Evolutionary conservation across 352 stramenopile genomes (phyloP), one percentile per base, ranked within the genome.

Genomic region (Phytophthora fragariae): DNA sequence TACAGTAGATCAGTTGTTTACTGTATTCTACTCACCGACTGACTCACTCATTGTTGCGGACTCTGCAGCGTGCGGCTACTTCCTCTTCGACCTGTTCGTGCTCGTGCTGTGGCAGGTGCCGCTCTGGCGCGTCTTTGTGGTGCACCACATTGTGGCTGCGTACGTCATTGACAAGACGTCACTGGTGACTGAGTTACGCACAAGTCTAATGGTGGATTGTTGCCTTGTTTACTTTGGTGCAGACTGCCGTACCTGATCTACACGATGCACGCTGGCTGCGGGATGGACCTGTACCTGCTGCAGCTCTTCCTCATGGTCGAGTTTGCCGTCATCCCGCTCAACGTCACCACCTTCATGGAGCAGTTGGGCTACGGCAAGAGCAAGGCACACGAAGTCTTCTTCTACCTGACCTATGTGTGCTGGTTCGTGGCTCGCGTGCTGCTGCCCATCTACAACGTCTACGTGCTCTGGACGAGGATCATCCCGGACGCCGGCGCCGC

Each of bases 231-330:
- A 21, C 19, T 19, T 15, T 19, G 44, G 44, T 68, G 9, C 62
- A 96, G 89, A 21, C 71, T 92, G 64, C 89, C 89, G 31, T 96
- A 94, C 68, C 33, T 93, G 58, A 92, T 96, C 81, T 94, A 86
- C 74, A 95, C 91, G 33, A 91, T 94, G 76, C 78, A 91, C 71
- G 33, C 84, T 0, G 86, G 85, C 54, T 96, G 89, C 61, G 79
- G 73, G 15, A 87, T 93, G 74, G 86, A 94, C 62, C 68, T 92
- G 66, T 96, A 93, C 70, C 70, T 94, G 62, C 75, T 96, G 56
- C 89, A 85, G 70, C 76, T 94, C 41, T 96, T 94, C 58, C 69
- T 96, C 65, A 82, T 96, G 57, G 89, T 96, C n/a, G 89, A 96
- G 66, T 84, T 94, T 46, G 89, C 88, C 1, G 85, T 94, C 39